These are phyloP conservation scores for Nicotiana attenuata DNA, from an alignment of 257 asterid genomes.

Conservation along the genomic window DNA sequence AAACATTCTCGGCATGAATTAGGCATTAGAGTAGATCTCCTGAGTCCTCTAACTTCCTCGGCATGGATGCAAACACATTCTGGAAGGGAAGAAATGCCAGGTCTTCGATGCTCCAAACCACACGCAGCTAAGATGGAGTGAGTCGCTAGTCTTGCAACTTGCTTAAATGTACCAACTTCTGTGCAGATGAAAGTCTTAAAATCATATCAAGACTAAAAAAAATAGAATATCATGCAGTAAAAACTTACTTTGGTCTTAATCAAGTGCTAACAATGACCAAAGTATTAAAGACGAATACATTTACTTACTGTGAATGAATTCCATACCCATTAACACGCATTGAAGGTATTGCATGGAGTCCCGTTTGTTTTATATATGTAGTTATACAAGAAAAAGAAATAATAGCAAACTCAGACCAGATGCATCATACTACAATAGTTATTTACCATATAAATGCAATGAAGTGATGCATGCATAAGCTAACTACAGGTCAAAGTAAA, in stretches of 20 bases:
- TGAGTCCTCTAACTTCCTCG: constrained; percentile 20
- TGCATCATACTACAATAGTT: neutral
- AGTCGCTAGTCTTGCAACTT: constrained; percentile 65
- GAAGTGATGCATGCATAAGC: constrained; percentile 2
- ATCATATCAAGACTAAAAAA: neutral
- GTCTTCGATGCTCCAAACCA: constrained; percentile 46
- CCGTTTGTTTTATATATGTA: neutral
- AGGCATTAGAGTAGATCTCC: constrained; percentile 52
- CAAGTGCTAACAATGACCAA: neutral
- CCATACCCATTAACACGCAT: neutral
- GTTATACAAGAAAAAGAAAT: neutral
- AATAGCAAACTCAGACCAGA: neutral
- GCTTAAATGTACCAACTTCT: constrained; percentile 50
- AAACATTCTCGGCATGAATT: constrained; percentile 65
- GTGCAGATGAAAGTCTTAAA: constrained; percentile 15
- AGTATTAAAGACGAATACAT: neutral
- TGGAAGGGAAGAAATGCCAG: constrained; percentile 28
- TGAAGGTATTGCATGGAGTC: neutral
- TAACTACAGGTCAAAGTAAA: neutral
- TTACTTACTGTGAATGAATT: neutral
- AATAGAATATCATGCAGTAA: neutral
- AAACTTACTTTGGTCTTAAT: neutral
- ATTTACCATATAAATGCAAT: neutral
- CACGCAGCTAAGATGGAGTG: constrained; percentile 64
- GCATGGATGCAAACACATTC: constrained; percentile 42